A percentile compares a stretch with the other conserved stretches of the same genome.
These are phyloP conservation scores for Aspergillus floridensis DNA, from an alignment of 2,329 filamentous ascomycete genomes.

Conservation along the genomic window DNA sequence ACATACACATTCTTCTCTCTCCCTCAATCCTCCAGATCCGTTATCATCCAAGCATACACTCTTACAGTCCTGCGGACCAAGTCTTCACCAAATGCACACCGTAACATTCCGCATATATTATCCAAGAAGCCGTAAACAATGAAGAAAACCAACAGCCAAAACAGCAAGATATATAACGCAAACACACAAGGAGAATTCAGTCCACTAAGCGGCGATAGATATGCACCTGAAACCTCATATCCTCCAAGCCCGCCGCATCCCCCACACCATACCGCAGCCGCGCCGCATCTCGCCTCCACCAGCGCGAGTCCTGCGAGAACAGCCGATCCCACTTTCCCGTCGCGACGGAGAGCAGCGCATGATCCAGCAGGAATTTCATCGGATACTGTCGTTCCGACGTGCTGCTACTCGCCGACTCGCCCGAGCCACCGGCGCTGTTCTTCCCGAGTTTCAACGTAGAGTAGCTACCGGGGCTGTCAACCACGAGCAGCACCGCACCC, in stretches of 20 bases:
- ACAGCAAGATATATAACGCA: neutral
- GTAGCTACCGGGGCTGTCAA: constrained; percentile 92
- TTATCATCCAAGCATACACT: no score
- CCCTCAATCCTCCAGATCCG: neutral
- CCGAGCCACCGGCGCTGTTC: constrained; percentile 14
- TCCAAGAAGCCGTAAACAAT: neutral
- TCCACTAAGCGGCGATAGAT: constrained; percentile 59
- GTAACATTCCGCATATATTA: neutral
- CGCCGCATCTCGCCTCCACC: constrained; percentile 70
- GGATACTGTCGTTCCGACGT: constrained; percentile 65
- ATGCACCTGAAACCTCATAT: constrained; percentile 94
- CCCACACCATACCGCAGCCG: constrained; percentile 74
- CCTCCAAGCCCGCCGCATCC: constrained; percentile 84
- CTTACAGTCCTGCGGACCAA: neutral
- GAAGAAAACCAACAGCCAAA: neutral
- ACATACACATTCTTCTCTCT: constrained; percentile 25
- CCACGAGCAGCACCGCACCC: constrained; percentile 72
- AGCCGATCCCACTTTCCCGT: constrained; percentile 68
- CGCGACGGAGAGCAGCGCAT: constrained; percentile 63
- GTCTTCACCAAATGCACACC: no score
- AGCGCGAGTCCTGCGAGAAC: constrained; percentile 71
- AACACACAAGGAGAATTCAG: neutral
- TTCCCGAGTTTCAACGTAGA: constrained; percentile 72
- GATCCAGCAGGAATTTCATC: constrained; percentile 89
- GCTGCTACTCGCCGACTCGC: neutral